A percentile compares a stretch with the other conserved stretches of the same genome.
Conservation (phyloP, 2,329 filamentous ascomycete species). For the Zarea fungicola region DNA sequence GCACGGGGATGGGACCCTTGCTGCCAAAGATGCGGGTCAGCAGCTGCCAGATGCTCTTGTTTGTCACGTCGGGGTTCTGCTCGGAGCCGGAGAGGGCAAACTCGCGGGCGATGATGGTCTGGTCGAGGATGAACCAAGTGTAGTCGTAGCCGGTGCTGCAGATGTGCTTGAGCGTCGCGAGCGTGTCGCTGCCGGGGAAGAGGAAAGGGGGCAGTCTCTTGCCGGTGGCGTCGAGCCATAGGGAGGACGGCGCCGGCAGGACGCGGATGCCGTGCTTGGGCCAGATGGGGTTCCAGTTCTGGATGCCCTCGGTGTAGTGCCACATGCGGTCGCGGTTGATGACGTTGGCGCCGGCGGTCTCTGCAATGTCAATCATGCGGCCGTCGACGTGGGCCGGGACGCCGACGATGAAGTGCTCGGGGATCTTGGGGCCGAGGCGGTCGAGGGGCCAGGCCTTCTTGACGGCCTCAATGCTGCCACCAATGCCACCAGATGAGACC, state of each 20-base stretch:
- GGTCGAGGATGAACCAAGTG: constrained; percentile 57
- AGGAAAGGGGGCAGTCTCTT: constrained; percentile 52
- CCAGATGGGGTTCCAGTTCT: constrained; percentile 60
- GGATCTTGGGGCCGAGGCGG: constrained; percentile 50
- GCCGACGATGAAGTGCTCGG: constrained; percentile 52
- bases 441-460: constrained; percentile 54
- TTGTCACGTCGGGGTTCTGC: constrained; percentile 57
- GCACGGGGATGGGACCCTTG: constrained; percentile 49
- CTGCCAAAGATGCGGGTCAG: constrained; percentile 46
- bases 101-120: constrained; percentile 54
- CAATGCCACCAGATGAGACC: constrained; percentile 54
- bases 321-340: constrained; percentile 61
- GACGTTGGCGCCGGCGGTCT: constrained; percentile 46
- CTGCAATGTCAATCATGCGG: constrained; percentile 54
- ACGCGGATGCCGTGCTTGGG: constrained; percentile 56
- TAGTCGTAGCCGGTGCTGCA: constrained; percentile 58
- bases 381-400: constrained; percentile 62
- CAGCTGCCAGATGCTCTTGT: constrained; percentile 50
- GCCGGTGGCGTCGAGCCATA: constrained; percentile 58
- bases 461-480: constrained; percentile 56
- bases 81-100: constrained; percentile 59
- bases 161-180: constrained; percentile 54
- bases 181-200: constrained; percentile 53
- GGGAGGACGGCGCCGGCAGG: constrained; percentile 54
- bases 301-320: constrained; percentile 60